Percentiles rank a stretch among this genome's conserved stretches.
These are phyloP conservation scores for Starmera caribaea DNA, from an alignment of 805 yeast species.

Conservation along the genomic window DNA sequence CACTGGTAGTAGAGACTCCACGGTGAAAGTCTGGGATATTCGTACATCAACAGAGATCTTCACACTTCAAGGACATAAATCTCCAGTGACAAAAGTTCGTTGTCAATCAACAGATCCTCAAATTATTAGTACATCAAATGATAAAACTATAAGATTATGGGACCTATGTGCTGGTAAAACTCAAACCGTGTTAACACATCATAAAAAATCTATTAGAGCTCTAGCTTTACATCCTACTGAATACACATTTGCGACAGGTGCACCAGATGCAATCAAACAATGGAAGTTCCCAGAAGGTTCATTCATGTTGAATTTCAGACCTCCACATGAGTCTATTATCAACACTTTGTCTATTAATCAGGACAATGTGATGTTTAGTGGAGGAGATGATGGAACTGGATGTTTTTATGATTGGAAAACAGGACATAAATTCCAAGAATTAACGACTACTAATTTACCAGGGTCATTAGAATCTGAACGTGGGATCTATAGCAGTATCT, in stretches of 20 bases:
- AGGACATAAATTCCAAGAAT: constrained; percentile 53
- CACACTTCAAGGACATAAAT: constrained; percentile 74
- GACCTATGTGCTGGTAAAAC: constrained; percentile 77
- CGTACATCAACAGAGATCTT: constrained; percentile 67
- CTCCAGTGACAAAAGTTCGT: constrained; percentile 60
- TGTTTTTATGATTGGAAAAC: constrained; percentile 69
- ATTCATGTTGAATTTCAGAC: constrained; percentile 47
- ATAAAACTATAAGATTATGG: constrained; percentile 83
- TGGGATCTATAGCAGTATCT: constrained; percentile 60
- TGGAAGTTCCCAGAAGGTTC: constrained; percentile 79
- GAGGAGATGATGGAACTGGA: constrained; percentile 76
- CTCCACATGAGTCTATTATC: constrained; percentile 40
- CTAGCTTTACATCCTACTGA: constrained; percentile 61
- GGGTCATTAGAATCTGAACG: constrained; percentile 62
- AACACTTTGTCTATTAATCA: constrained; percentile 59
- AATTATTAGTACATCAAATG: constrained; percentile 73
- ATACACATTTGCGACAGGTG: constrained; percentile 69
- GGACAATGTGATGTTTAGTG: constrained; percentile 62
- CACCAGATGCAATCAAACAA: constrained; percentile 71
- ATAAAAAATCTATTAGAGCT: constrained; percentile 71
- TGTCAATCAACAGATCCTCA: constrained; percentile 78
- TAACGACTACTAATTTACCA: constrained; percentile 46
- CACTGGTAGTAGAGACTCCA: constrained; percentile 84
- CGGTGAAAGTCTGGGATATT: constrained; percentile 89
- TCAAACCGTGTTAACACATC: constrained; percentile 69